A percentile compares a stretch with the other conserved stretches of the same genome.
Conservation (phyloP, 148 eudicot genomes). For the Silene conica region DNA sequence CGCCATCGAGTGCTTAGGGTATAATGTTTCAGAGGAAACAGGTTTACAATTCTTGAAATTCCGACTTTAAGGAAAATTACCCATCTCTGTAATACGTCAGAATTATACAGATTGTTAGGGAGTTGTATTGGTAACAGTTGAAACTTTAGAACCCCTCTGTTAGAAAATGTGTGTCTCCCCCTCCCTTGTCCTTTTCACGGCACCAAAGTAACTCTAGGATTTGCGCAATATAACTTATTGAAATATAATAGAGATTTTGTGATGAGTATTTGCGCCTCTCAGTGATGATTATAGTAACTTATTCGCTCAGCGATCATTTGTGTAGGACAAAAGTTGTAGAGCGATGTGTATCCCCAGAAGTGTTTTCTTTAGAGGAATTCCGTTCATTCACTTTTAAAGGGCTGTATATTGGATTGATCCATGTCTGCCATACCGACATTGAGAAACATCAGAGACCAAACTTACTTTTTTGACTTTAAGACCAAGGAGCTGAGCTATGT, state of each 20-base stretch:
- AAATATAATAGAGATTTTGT: no score
- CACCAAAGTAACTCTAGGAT: not conserved
- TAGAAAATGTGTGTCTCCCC: not conserved
- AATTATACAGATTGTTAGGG: no score
- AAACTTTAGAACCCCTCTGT: slow-evolving; percentile 3
- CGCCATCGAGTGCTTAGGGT: no score
- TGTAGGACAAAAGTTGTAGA: not conserved
- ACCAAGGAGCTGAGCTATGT: not conserved
- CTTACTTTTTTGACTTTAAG: not conserved
- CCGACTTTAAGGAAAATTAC: no score
- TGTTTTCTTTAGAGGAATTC: no score
- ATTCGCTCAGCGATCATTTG: not conserved
- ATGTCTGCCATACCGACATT: no score
- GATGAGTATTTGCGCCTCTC: no score
- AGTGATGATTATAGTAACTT: not conserved
- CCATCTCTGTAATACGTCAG: no score
- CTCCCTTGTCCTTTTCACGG: not conserved
- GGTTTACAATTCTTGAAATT: no score
- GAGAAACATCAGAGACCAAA: not conserved
- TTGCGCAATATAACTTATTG: no score
- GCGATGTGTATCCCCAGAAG: no score
- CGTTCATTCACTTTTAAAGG: not conserved
- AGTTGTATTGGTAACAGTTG: not conserved
- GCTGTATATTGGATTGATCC: not conserved
- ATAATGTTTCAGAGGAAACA: no score